Evolutionary conservation across 1,139 yeast species (phyloP), one percentile per base, ranked within the genome.

Genomic region (Hansenula lynferdii): DNA sequence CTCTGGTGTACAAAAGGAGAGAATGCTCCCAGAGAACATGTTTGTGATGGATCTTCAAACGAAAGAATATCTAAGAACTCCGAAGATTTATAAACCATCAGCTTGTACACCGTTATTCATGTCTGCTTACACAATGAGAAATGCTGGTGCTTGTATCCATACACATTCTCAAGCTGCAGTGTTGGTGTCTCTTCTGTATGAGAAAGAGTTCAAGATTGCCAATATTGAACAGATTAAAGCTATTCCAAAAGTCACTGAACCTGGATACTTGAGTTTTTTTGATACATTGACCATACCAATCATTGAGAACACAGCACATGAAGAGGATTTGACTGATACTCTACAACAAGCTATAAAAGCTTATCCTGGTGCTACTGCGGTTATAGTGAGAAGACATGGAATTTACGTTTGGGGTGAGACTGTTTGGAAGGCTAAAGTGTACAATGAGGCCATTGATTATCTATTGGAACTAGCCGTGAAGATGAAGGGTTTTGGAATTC

Each of bases 141-240:
- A 75, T 42, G 95, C 96, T 1, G 95, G 95, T 10, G 96, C 97
- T 1, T 86, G 96, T 60, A 89, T 90, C 44, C 97, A 90, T 60
- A 90, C 97, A 0, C 97, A 90, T 58, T 89, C 97, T 0, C 94
- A 84, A 54, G 72, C 71, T 42, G 96, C 97, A 0, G 96, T 90
- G 1, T 70, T 90, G 80, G 77, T 79, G 34, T 79, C 95, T 0
- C 61, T 86, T 48, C 60, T 89, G 19, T 85, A 74, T 60, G 80
- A 77, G 41, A 69, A 77, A 42, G 90, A 77, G 57, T 89, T 89
- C 61, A 69, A 71, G 36, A 89, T 92, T 44, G 71, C 85, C 41
- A 78, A 85, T 50, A 80, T 90, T 48, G 97, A 92, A 64, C 96
- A 90, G 62, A 86, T 90, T 62, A 92, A 92, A 60, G 97, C 97